Evolutionary conservation across 202 grass and related monocot genomes (phyloP), one percentile per base, ranked within the genome.

Genomic region (Schoenoplectus triqueter): DNA sequence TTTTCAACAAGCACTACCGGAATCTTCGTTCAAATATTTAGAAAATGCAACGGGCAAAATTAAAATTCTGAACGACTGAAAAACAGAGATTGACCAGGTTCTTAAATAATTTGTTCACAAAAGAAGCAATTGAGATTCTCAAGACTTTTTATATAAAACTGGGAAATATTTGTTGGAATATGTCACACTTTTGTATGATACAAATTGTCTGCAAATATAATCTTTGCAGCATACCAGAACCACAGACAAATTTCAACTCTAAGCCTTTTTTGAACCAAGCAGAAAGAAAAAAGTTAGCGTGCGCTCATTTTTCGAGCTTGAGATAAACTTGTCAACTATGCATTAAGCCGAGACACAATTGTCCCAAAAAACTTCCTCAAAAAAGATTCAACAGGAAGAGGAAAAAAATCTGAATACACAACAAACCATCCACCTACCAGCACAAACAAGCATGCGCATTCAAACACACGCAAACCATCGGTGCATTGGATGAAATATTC

Each of bases 401-500:
- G 75, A 44, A 45, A 61, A 78, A 67, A 68, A 31, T 5, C n/a
- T 0, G 48, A 82, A 82, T 56, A 13, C 81, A 71, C 18, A 42
- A 20, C 17, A 67, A 31, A 56, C 66, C 7, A 41, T 5, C 18
- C 64, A 18, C 20, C 64, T 69, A 83, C 64, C 62, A 54, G 55
- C 41, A 83, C 48, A 69, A 83, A 71, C 62, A 55, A 70, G 49
- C 22, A 56, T 83, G n/a, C 4, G 31, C 59, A 47, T 87, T 87
- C 8, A 55, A 31, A 8, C 49, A 83, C 7, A 69, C 6, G 50
- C 81, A 83, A 46, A 83, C 47, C 0, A 71, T 71, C 21, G 65
- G 66, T 41, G 64, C 64, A 49, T 79, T 65, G 2, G 73, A 80
- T 80, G 81, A 77, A 55, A 81, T 39, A 55, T 96, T 59, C 69